Conservation (phyloP, 2,329 filamentous ascomycete species). For the Mycogone perniciosa region DNA sequence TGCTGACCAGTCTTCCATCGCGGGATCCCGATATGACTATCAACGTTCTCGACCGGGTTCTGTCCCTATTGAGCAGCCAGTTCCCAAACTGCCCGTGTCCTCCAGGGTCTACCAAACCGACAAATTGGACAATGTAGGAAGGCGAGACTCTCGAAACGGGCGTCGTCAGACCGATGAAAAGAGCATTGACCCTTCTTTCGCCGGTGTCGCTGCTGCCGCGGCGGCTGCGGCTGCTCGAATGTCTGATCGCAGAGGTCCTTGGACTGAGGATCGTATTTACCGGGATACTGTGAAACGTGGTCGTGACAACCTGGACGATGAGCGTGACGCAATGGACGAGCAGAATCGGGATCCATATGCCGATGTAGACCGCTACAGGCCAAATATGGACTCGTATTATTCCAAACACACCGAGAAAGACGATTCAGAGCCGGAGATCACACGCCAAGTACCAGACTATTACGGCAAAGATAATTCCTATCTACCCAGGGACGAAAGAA, state of each 20-base stretch:
- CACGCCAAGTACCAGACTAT: constrained; percentile 5
- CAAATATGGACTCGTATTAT: constrained; percentile 3
- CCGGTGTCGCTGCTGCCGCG: constrained; percentile 42
- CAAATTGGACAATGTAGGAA: constrained; percentile 31
- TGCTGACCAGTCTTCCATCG: constrained; percentile 43
- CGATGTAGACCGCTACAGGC: constrained; percentile 6
- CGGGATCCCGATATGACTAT: constrained; percentile 35
- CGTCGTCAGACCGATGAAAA: constrained; percentile 32
- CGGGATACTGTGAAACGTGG: constrained; percentile 17
- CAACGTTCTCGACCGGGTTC: constrained; percentile 46
- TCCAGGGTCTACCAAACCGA: constrained; percentile 58
- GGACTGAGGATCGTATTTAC: constrained; percentile 18
- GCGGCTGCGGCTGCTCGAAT: constrained; percentile 38
- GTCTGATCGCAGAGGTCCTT: constrained; percentile 18
- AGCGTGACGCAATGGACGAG: not conserved
- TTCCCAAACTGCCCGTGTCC: constrained; percentile 68
- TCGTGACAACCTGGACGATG: constrained; percentile 4
- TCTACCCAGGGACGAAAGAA: constrained; percentile 21
- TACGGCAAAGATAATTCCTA: not conserved
- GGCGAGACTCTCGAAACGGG: constrained; percentile 25
- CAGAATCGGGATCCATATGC: constrained; percentile 10
- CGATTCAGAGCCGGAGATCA: not conserved
- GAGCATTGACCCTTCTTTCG: constrained; percentile 25
- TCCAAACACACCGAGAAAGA: constrained; percentile 1
- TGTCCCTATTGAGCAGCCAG: constrained; percentile 76